These are phyloP conservation scores for Coniochaeta sp. DNA, from an alignment of 2,329 filamentous ascomycete species.

Conservation along the genomic window DNA sequence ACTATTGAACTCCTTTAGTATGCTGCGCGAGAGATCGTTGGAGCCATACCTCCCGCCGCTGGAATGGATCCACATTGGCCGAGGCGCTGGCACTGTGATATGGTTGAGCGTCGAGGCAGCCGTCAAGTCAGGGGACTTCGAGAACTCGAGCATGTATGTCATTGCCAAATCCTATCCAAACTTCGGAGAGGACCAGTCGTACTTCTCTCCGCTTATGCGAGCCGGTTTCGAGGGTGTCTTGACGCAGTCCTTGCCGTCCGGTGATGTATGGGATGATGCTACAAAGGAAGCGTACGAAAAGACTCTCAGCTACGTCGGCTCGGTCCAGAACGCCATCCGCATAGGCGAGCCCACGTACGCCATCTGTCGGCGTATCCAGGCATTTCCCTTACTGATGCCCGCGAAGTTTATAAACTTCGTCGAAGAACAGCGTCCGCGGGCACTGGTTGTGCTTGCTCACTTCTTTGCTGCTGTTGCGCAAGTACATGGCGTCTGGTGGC, in stretches of 20 bases:
- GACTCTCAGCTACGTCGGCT: slow-evolving; percentile 18
- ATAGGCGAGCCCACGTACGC: slow-evolving; percentile 22
- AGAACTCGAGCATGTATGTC: slow-evolving; percentile 8
- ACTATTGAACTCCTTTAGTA: slow-evolving; percentile 16
- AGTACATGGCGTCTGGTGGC: slow-evolving; percentile 17
- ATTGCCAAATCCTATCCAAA: slow-evolving; percentile 12
- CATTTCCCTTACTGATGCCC: slow-evolving; percentile 16
- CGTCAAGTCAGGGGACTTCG: slow-evolving; percentile 6
- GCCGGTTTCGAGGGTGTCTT: slow-evolving; percentile 10
- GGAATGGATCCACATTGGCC: slow-evolving; percentile 18
- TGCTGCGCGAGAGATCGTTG: slow-evolving; percentile 15
- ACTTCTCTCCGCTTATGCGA: slow-evolving; percentile 16
- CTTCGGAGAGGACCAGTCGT: slow-evolving; percentile 16
- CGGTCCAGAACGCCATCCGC: slow-evolving; percentile 15
- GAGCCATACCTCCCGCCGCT: slow-evolving; percentile 15
- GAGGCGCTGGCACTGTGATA: slow-evolving; percentile 16
- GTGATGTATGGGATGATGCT: slow-evolving; percentile 13
- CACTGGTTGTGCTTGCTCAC: slow-evolving; percentile 16
- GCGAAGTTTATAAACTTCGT: slow-evolving; percentile 15
- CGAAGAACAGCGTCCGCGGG: slow-evolving; percentile 13
- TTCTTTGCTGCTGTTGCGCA: slow-evolving; percentile 17
- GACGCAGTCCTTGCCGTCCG: slow-evolving; percentile 10
- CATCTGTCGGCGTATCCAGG: slow-evolving; percentile 16
- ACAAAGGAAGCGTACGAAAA: slow-evolving; percentile 19
- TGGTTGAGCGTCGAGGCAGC: slow-evolving; percentile 16